Conservation (phyloP, 768 basidiomycete species). For the Suillus lakei region DNA sequence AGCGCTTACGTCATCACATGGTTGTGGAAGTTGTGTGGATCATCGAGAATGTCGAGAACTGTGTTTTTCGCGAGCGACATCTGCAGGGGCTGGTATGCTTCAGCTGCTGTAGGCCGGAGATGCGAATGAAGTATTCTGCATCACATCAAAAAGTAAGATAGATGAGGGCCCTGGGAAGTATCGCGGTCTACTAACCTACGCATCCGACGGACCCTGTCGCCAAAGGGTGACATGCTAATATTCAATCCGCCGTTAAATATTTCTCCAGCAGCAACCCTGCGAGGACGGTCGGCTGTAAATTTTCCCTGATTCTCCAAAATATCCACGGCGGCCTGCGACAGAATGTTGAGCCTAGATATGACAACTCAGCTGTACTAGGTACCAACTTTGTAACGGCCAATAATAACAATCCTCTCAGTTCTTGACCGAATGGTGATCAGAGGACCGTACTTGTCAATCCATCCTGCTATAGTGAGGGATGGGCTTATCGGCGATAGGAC, state of each 20-base stretch:
- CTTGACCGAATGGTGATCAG: background rate
- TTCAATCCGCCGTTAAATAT: conserved; percentile 50
- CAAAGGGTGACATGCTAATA: background rate
- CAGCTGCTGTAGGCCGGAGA: background rate
- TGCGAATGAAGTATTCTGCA: background rate
- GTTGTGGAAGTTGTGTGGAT: conserved; percentile 18
- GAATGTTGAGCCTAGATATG: background rate
- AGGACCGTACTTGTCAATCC: background rate
- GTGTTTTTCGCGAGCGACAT: background rate
- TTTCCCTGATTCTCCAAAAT: conserved; percentile 62
- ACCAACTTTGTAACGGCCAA: background rate
- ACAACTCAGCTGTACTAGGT: background rate
- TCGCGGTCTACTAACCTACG: background rate
- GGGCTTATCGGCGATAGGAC: background rate
- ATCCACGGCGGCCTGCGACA: conserved; percentile 51
- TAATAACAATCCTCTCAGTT: background rate
- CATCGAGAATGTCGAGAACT: background rate
- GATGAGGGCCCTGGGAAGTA: background rate
- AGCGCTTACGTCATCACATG: background rate
- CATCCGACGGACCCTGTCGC: conserved; percentile 42
- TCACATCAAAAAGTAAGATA: background rate
- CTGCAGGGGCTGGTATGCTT: background rate
- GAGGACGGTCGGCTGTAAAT: conserved; percentile 45
- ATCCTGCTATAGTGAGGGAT: background rate
- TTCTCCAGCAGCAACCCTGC: conserved; percentile 25